Evolutionary conservation across 208 protist genomes (phyloP), one percentile per base, ranked within the genome.

Genomic region (Trypanosoma caninum): DNA sequence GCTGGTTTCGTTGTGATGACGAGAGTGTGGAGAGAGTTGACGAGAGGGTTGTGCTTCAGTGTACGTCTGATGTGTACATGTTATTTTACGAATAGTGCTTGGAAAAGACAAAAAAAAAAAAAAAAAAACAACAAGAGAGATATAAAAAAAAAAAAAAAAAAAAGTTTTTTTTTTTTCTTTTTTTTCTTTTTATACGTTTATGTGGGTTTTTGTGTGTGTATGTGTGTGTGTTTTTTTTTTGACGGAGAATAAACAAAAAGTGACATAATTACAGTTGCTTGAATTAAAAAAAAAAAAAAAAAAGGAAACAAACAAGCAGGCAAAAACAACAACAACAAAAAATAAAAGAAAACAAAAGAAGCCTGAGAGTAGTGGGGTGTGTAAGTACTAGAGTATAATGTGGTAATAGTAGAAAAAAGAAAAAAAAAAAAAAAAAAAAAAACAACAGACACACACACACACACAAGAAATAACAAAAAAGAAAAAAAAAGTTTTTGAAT

Each of bases 1-100:
- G 76, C 28, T 95, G 89, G 87, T 93, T 93, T 65, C 82, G 80
- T 48, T 95, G 86, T 67, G 89, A 95, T 51, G 89, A 95, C 45
- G 84, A 92, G 46, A 71, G 82, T 47, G 72, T 91, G 41, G 74
- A 84, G 40, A 59, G 81, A 2, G 89, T 95, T 18, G 73, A 84
- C 11, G 80, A 90, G 70, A 65, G 55, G 34, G 59, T 55, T 20
- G 78, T 93, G 30, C 56, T 87, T 23, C 62, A 69, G 28, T 79
- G 70, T 48, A 59, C 75, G 33, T 46, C 72, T 0, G 84, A 90
- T 50, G 85, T 87, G 7, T 95, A 93, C 63, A 64, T 95, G 25
- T 72, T 83, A 8, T 93, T 95, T 46, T 95, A 93, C 65, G 89
- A 92, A 67, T 91, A 81, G 40, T 23, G 37, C 20, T 31, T 28